Evolutionary conservation across 2,329 filamentous ascomycete genomes (phyloP).

Genomic region (Nemania diffusa): DNA sequence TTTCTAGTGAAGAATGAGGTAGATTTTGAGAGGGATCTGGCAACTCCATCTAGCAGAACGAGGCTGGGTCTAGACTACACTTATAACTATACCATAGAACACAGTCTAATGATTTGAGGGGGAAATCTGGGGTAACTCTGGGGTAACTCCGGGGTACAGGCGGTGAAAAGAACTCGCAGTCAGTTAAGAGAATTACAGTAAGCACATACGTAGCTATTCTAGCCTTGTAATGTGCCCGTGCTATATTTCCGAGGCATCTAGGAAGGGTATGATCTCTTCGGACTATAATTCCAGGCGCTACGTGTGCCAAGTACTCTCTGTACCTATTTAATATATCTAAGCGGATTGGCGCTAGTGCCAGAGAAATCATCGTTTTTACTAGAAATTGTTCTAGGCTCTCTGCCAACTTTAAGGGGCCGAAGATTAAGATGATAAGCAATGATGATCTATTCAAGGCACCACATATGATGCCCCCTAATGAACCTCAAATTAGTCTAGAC

Average conservation of each 20-base stretch:
- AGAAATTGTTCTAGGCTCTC: background rate
- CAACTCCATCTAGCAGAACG: background rate
- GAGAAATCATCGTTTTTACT: background rate
- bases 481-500: background rate
- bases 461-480: background rate
- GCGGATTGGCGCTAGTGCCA: background rate
- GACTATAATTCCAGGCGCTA: background rate
- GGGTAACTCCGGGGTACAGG: background rate
- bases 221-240: background rate
- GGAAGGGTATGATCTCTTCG: background rate
- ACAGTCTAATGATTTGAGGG: background rate
- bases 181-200: background rate
- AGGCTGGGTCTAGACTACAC: background rate
- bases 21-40: background rate
- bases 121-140: background rate
- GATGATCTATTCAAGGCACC: background rate
- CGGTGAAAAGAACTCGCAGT: background rate
- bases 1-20: background rate
- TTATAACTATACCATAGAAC: background rate
- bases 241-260: background rate
- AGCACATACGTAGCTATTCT: background rate
- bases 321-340: too few species aligned
- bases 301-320: too few species aligned
- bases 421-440: background rate
- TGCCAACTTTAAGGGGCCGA: background rate